Conservation (phyloP, 371 early-diverging fungal genomes). For the Parasitella parasitica region DNA sequence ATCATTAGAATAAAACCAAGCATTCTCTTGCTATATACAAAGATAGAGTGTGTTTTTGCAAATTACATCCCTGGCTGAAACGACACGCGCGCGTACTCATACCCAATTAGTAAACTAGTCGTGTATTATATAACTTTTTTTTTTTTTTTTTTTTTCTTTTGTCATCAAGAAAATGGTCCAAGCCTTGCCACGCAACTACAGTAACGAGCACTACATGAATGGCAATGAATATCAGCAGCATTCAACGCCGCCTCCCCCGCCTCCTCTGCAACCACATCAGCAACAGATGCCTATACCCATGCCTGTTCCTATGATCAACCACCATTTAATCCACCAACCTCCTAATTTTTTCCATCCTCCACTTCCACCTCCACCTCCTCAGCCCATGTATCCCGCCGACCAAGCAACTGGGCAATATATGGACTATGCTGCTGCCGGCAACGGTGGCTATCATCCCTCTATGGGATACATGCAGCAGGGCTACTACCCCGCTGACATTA, state of each 20-base stretch:
- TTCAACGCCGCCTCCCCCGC: conserved; percentile 9
- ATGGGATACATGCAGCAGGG: conserved; percentile 22
- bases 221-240: conserved; percentile 17
- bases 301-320: conserved; percentile 28
- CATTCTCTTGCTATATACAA: too few relatives aligned
- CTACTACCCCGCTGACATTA: conserved; percentile 34
- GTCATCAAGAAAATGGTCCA: conserved; percentile 17
- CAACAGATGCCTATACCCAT: conserved; percentile 33
- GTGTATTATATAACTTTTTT: neutral
- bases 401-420: conserved; percentile 18
- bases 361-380: conserved; percentile 17
- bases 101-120: neutral
- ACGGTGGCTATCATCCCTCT: conserved; percentile 3
- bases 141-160: too few relatives aligned
- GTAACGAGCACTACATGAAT: conserved; percentile 26
- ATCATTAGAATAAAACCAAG: too few relatives aligned
- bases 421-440: conserved; percentile 12
- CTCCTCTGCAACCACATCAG: conserved; percentile 17
- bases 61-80: neutral
- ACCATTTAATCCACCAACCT: conserved; percentile 15
- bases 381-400: conserved; percentile 21
- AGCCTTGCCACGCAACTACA: conserved; percentile 22
- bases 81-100: neutral
- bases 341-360: conserved; percentile 20
- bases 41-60: neutral